Base-by-base conservation (phyloP, 2,329 filamentous ascomycete species). In the Chalaropsis ovoidea region DNA sequence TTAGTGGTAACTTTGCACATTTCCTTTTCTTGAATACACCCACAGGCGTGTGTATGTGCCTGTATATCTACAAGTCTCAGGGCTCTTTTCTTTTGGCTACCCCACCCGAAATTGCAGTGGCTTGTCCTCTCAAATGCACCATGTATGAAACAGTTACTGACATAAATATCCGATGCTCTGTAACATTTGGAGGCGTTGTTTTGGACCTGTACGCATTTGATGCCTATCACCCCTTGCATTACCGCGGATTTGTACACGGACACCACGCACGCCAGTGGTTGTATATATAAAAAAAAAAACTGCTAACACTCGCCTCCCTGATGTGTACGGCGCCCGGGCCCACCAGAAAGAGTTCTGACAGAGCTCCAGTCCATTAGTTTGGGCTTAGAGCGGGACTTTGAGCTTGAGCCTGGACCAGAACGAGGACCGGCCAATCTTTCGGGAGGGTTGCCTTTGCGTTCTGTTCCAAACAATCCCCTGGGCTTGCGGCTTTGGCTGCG, bases 401-500 rank as follows among this genome's bases (percentile, higher is more conserved):
- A 61, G 35, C 58, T 61, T 19, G 58, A 43, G 35, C 58, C 39
- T 61, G 58, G n/a, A 13, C 58, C 41, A 24, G 58, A 41, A 17
- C 13, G 54, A 58, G 54, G 22, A 11, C 24, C 54, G 24, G 54
- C 31, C 54, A 39, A 39, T 47, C 43, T 45, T 45, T 41, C 39
- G 60, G 35, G 31, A 31, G 54, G 27, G 31, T 58, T 58, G 54
- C 27, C 54, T 58, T 58, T 58, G 2, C 54, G 54, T 39, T 58
- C 54, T 31, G 15, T 17, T 35, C 31, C 31, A 31, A 39, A 58
- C 13, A 39, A 58, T 39, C 54, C 54, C 54, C 54, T 58, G 54
- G 54, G 27, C 54, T 58, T 58, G 54, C 31, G 24, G 31, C 17
- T 58, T 31, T 58, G 54, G 31, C 54, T 58, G 54, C 54, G 54